phyloP scores from a whole-genome alignment of 2,329 filamentous ascomycete species.

The Drechslerella stenobrocha region DNA sequence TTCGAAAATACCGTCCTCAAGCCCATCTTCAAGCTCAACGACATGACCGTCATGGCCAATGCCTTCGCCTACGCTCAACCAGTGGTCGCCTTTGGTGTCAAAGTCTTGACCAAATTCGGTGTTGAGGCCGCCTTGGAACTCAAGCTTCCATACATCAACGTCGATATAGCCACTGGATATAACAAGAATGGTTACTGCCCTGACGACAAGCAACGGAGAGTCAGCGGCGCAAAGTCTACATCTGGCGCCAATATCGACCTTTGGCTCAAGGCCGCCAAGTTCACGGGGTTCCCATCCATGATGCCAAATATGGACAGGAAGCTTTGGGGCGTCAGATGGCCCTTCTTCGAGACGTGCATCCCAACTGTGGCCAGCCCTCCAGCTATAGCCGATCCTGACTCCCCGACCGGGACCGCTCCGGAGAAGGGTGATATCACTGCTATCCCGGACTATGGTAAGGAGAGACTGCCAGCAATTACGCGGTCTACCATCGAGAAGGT shows the following conservation, averaged over 20 bases:
- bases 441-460: background rate
- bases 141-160: constrained; percentile 47
- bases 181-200: constrained; percentile 39
- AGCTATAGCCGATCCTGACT: background rate
- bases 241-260: constrained; percentile 35
- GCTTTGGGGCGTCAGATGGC: constrained; percentile 32
- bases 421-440: background rate
- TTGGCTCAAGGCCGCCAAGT: constrained; percentile 45
- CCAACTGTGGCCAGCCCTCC: constrained; percentile 10
- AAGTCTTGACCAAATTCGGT: constrained; percentile 50
- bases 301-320: constrained; percentile 28
- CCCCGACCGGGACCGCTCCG: background rate
- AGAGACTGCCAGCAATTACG: background rate
- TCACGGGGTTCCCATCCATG: constrained; percentile 20
- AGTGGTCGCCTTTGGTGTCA: constrained; percentile 52
- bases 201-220: constrained; percentile 9
- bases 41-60: constrained; percentile 50
- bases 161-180: constrained; percentile 44
- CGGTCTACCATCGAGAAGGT: no score
- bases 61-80: constrained; percentile 51
- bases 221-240: constrained; percentile 15
- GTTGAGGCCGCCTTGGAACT: constrained; percentile 49
- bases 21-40: constrained; percentile 52
- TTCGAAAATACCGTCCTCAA: constrained; percentile 50
- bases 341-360: constrained; percentile 29